Base-by-base conservation (phyloP, 768 basidiomycete genomes). In the Lentinula sp. region DNA sequence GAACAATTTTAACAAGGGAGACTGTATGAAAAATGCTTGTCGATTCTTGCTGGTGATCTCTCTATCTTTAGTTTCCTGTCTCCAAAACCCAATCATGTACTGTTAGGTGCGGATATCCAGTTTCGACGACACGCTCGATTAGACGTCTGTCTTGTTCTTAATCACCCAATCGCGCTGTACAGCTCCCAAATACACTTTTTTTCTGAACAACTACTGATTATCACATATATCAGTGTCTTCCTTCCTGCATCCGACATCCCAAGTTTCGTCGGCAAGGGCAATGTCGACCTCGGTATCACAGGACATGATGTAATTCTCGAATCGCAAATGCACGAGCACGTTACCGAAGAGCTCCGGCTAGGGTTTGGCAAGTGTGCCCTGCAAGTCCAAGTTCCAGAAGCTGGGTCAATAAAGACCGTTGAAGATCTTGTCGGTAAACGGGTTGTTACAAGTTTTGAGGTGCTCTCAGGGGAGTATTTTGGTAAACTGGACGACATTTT, bases 241-340 rank as follows among this genome's bases (percentile, higher is more conserved):
- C 88, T 98, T 23, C 95, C 97, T 23, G 97, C 97, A 1, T 81
- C 90, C 5, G 97, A 99, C 69, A 99, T 99, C 65, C 95, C 97
- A 9, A 96, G 95, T 32, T 99, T 98, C 74, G 97, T 99, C 49
- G 97, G 95, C 46, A 95, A 96, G 71, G 97, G 97, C 53, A 90
- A 95, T 69, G 91, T 99, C 68, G 92, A 98, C 67, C 81, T 99
- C 49, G 97, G 97, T 6, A 97, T 99, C 67, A 98, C 97, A 8
- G 97, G 97, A 4, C 95, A 98, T 75, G 97, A 99, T 77, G 92
- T 97, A 64, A 91, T 98, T 65, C 84, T 95, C 50, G 96, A 99
- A 73, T 81, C 94, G 2, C 76, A 87, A 59, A 94, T 97, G 87
- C 79, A 90, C 63, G 72, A 80, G 15, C 82, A 85, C 62, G 86